phyloP scores from a whole-genome alignment of 768 basidiomycete species.

The Boletus pseudopeckii region DNA sequence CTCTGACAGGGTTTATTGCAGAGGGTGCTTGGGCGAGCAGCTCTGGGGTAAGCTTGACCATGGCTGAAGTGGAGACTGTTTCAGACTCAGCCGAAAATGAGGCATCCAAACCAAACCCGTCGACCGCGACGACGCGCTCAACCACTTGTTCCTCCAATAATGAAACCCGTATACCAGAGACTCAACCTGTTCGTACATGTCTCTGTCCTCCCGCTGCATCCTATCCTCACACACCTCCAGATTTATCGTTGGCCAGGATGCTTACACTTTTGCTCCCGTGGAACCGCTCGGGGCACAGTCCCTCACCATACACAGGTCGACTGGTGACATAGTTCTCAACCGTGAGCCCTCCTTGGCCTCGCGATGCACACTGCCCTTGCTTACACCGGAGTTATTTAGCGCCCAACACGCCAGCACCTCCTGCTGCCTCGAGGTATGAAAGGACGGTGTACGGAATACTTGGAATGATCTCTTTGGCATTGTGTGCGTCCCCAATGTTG shows the following conservation, averaged over 20 bases:
- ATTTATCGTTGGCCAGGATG: slow-evolving; percentile 66
- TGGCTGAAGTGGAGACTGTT: slow-evolving; percentile 31
- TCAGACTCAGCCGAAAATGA: slow-evolving; percentile 36
- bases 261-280: slow-evolving; percentile 76
- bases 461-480: slow-evolving; percentile 70
- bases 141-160: slow-evolving; percentile 43
- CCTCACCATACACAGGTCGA: slow-evolving; percentile 66
- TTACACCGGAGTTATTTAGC: slow-evolving; percentile 34
- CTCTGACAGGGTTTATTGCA: slow-evolving; percentile 77
- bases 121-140: slow-evolving; percentile 13
- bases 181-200: slow-evolving; percentile 57
- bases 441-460: slow-evolving; percentile 73
- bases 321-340: slow-evolving; percentile 74
- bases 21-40: slow-evolving; percentile 80
- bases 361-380: background rate
- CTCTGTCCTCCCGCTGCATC: slow-evolving; percentile 7
- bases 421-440: slow-evolving; percentile 54
- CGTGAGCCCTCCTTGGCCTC: slow-evolving; percentile 38
- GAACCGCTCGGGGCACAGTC: slow-evolving; percentile 58
- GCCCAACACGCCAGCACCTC: slow-evolving; percentile 51
- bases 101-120: slow-evolving; percentile 6
- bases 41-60: slow-evolving; percentile 93
- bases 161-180: slow-evolving; percentile 70
- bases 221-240: slow-evolving; percentile 33
- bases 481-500: slow-evolving; percentile 49